Evolutionary conservation across 2,329 filamentous ascomycete species (phyloP).

Genomic region (Pyricularia grisea): DNA sequence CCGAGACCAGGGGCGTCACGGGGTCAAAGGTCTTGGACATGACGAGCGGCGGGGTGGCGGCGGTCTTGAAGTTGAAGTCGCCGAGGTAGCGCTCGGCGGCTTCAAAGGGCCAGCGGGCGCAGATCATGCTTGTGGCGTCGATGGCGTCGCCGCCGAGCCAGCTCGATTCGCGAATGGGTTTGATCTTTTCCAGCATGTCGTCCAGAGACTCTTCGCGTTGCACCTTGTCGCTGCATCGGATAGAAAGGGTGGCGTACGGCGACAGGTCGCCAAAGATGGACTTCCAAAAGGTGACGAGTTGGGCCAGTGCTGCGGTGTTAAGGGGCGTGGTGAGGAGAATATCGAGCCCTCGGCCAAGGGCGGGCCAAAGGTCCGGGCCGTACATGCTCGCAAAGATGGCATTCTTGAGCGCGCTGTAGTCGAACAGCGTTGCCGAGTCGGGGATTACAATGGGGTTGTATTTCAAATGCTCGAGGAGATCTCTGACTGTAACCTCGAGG

Average conservation of each 20-base stretch:
- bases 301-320: not conserved
- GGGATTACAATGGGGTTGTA: constrained; percentile 12
- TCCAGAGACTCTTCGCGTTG: constrained; percentile 3
- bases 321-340: constrained; percentile 3
- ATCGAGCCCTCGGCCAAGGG: constrained; percentile 6
- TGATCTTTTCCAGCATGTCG: constrained; percentile 6
- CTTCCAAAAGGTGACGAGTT: not conserved
- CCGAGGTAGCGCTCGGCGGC: constrained; percentile 16
- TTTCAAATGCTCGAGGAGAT: constrained; percentile 15
- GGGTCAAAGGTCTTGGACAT: constrained; percentile 20
- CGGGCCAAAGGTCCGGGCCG: constrained; percentile 3
- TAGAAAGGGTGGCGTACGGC: not conserved
- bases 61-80: constrained; percentile 15
- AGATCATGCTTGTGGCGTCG: constrained; percentile 11
- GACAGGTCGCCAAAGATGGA: not conserved
- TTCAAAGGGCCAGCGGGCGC: constrained; percentile 17
- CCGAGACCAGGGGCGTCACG: constrained; percentile 19
- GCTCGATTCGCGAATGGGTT: constrained; percentile 9
- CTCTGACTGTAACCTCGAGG: constrained; percentile 15
- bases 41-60: constrained; percentile 17
- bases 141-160: constrained; percentile 11
- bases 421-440: constrained; percentile 7
- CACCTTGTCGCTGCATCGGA: constrained; percentile 10
- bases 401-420: constrained; percentile 13
- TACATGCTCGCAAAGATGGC: constrained; percentile 15